Percentiles rank a stretch among this genome's conserved stretches.
These are phyloP conservation scores for Hyaloperonospora arabidopsidis DNA, from an alignment of 352 stramenopile genomes.

Conservation along the genomic window DNA sequence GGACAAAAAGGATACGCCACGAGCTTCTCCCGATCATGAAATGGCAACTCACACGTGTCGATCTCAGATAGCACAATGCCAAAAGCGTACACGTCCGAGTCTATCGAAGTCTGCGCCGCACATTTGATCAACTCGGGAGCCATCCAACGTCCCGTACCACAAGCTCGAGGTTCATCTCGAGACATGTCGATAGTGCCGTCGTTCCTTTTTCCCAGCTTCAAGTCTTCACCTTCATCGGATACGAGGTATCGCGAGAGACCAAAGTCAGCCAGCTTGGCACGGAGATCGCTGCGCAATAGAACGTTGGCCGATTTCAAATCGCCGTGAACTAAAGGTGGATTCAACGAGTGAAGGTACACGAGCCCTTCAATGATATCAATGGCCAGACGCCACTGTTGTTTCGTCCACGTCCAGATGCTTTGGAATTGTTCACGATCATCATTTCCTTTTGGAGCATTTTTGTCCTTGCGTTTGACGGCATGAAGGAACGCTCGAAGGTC, in stretches of 20 bases:
- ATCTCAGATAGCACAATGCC: constrained; percentile 77
- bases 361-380: constrained; percentile 43
- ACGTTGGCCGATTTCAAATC: constrained; percentile 39
- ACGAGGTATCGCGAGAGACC: constrained; percentile 31
- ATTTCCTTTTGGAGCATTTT: constrained; percentile 5
- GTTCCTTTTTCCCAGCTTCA: not conserved
- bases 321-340: constrained; percentile 30
- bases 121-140: constrained; percentile 77
- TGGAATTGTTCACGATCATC: constrained; percentile 18
- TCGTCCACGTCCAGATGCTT: constrained; percentile 39
- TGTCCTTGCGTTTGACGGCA: constrained; percentile 19
- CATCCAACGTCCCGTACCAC: constrained; percentile 72
- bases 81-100: constrained; percentile 84
- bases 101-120: constrained; percentile 56
- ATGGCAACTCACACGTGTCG: constrained; percentile 61
- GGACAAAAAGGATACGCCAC: constrained; percentile 7
- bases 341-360: constrained; percentile 42
- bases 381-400: constrained; percentile 32
- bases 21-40: constrained; percentile 29
- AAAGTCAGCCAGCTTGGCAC: constrained; percentile 40
- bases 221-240: constrained; percentile 6
- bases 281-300: constrained; percentile 27
- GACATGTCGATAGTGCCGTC: constrained; percentile 1
- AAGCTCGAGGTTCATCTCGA: constrained; percentile 12
- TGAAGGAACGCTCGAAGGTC: constrained; percentile 39